These are phyloP conservation scores for Mortierella hygrophila DNA, from an alignment of 192 early-diverging fungal species.

Conservation along the genomic window DNA sequence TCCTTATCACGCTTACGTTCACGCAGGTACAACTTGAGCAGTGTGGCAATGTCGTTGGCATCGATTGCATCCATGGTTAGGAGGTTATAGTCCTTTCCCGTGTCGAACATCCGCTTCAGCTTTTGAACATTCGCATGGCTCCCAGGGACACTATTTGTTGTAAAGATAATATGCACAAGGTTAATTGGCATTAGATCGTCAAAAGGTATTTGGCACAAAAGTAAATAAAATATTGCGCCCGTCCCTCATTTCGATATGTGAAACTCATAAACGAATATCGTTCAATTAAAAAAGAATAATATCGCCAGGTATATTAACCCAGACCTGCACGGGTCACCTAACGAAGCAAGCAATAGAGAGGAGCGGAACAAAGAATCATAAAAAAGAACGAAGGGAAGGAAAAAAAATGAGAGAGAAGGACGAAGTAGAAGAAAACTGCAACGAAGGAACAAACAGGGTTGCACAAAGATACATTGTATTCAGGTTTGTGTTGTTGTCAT, in stretches of 20 bases:
- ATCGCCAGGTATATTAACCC: neutral
- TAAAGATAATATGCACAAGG: neutral
- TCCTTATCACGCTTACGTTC: slow-evolving; percentile 61
- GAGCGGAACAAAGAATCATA: neutral
- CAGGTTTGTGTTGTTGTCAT: neutral
- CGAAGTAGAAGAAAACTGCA: neutral
- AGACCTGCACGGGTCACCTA: neutral
- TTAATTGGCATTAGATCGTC: neutral
- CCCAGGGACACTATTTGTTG: slow-evolving; percentile 32
- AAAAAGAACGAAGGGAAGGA: neutral
- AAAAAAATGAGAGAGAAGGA: neutral
- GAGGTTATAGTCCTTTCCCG: slow-evolving; percentile 46
- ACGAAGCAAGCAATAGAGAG: too few species aligned
- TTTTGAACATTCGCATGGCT: slow-evolving; percentile 49
- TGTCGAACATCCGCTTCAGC: slow-evolving; percentile 51
- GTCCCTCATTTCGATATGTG: neutral
- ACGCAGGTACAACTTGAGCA: slow-evolving; percentile 72
- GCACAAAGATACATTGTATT: slow-evolving; percentile 7
- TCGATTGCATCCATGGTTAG: slow-evolving; percentile 56
- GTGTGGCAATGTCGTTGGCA: slow-evolving; percentile 68
- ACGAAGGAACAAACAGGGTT: neutral
- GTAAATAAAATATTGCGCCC: neutral
- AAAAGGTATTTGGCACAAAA: neutral
- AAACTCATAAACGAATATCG: neutral
- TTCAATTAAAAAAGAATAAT: slow-evolving; percentile 1